A percentile compares a stretch with the other conserved stretches of the same genome.
Evolutionary conservation across 306 rosid species (phyloP).

Genomic region (Nissolia schottii): DNA sequence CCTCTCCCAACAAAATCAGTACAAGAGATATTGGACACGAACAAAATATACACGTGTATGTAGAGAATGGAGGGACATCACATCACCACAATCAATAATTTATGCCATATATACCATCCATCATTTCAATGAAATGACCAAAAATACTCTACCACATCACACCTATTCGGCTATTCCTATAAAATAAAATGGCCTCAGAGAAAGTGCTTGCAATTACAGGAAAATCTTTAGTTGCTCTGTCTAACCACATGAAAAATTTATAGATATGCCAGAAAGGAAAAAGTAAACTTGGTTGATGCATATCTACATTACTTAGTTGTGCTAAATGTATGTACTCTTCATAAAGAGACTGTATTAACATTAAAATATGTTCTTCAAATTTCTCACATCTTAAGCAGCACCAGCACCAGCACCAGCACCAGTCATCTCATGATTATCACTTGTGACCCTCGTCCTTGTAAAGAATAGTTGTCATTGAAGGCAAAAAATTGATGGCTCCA

Average conservation of each 20-base stretch:
- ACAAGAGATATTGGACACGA: not conserved
- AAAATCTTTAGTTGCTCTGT: not conserved
- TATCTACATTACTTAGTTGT: not conserved
- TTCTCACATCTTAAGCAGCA: not conserved
- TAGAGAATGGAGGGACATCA: not conserved
- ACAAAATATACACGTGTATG: not conserved
- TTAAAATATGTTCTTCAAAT: not conserved
- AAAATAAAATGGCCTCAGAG: not conserved
- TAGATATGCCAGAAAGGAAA: not conserved
- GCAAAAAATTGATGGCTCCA: not conserved
- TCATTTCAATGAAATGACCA: too few species aligned
- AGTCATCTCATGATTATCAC: not conserved
- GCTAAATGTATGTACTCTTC: not conserved
- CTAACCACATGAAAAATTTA: not conserved
- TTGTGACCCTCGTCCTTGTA: not conserved
- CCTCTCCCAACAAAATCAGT: slow-evolving; percentile 7
- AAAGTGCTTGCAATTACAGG: too few species aligned
- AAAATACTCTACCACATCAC: not conserved
- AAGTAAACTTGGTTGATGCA: not conserved
- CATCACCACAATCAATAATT: not conserved
- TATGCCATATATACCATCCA: not conserved
- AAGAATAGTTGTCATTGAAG: not conserved
- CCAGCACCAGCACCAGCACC: too few species aligned
- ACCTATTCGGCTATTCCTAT: not conserved
- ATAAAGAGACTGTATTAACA: not conserved